phyloP scores from a whole-genome alignment of 495 filamentous ascomycete genomes.

The Astrocystis sublimbata region DNA sequence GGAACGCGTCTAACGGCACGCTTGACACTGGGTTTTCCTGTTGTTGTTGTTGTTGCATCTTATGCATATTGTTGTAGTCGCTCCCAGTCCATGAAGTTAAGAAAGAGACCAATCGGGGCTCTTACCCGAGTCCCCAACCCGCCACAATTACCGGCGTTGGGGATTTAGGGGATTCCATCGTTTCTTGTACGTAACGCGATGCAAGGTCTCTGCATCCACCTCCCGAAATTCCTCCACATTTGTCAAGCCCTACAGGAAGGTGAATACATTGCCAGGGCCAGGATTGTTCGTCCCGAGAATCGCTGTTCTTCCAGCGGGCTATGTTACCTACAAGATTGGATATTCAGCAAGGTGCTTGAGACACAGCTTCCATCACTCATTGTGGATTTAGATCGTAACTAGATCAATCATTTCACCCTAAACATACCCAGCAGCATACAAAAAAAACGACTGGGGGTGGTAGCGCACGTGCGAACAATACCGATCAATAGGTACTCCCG shows the following conservation, averaged over 20 bases:
- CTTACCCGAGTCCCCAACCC: conserved; percentile 25
- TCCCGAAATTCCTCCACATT: neutral
- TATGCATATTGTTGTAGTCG: conserved; percentile 10
- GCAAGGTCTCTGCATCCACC: conserved; percentile 15
- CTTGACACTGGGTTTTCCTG: conserved; percentile 28
- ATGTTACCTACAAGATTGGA: no score
- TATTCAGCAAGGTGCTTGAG: no score
- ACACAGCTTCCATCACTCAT: no score
- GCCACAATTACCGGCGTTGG: conserved; percentile 12
- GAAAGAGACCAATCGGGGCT: conserved; percentile 16
- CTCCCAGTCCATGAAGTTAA: neutral
- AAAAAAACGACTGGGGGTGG: neutral
- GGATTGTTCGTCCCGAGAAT: no score
- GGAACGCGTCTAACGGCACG: conserved; percentile 25
- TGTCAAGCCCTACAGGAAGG: neutral
- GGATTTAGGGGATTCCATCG: conserved; percentile 26
- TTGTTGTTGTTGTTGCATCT: no score
- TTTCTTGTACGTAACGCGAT: conserved; percentile 30
- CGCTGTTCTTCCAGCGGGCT: no score
- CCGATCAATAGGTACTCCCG: neutral
- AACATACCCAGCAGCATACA: neutral
- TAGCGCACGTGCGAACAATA: conserved; percentile 4
- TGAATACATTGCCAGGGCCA: neutral
- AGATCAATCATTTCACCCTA: neutral
- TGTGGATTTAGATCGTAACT: no score